Conservation (phyloP, 352 stramenopile species). For the Achlya hypogyna region DNA sequence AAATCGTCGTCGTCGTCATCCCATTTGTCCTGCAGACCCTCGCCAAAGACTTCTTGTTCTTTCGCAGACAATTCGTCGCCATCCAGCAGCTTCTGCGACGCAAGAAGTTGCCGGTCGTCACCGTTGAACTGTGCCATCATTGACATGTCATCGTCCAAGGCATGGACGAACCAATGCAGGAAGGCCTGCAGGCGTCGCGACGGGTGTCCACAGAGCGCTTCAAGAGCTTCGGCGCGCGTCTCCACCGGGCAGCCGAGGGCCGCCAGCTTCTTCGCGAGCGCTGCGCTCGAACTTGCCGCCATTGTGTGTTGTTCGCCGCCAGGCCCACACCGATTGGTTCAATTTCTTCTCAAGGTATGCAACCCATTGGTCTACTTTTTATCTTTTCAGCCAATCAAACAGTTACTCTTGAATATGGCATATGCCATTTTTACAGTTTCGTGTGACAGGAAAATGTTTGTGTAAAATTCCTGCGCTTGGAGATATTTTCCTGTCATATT, state of each 20-base stretch:
- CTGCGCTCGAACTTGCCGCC: too few relatives aligned
- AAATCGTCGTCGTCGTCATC: not conserved
- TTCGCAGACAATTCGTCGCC: not conserved
- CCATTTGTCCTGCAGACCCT: not conserved
- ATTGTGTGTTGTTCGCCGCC: too few relatives aligned
- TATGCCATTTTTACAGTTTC: too few relatives aligned
- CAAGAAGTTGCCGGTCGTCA: not conserved
- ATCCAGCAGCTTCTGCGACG: not conserved
- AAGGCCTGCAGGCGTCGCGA: not conserved
- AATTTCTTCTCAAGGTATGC: too few relatives aligned
- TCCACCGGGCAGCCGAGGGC: not conserved
- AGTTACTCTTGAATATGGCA: too few relatives aligned
- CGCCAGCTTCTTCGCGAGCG: not conserved
- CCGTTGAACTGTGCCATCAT: not conserved
- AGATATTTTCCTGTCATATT: too few relatives aligned
- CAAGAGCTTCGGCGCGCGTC: not conserved
- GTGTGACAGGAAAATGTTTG: too few relatives aligned
- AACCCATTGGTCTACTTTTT: too few relatives aligned
- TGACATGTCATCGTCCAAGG: not conserved
- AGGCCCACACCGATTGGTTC: too few relatives aligned
- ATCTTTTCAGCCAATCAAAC: too few relatives aligned
- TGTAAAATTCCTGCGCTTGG: too few relatives aligned
- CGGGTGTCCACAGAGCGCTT: not conserved
- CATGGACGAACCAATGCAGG: slow-evolving; percentile 4
- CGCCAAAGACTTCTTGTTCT: not conserved